Percentiles rank a stretch among this genome's conserved stretches.
phyloP scores from a whole-genome alignment of 1,284 basidiomycete species.

The Leccinum huronense region DNA sequence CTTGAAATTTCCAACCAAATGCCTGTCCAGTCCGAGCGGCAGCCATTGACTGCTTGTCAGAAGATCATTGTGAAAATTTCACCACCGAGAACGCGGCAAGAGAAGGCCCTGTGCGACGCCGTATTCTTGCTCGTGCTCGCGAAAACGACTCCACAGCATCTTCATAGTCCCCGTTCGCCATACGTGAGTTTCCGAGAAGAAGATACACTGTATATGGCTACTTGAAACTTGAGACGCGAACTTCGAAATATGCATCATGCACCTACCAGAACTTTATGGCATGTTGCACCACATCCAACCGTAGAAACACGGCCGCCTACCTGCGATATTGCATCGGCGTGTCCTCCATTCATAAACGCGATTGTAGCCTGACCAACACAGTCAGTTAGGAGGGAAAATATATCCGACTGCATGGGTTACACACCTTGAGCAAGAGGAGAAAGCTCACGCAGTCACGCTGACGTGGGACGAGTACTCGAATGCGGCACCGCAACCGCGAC shows the following conservation, averaged over 20 bases:
- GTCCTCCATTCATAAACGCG: constrained; percentile 1
- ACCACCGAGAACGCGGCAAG: neutral
- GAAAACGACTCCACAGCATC: neutral
- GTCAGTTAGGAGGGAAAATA: no score
- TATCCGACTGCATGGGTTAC: fast-evolving
- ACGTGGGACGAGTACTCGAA: neutral
- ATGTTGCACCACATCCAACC: neutral
- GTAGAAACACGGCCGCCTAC: neutral
- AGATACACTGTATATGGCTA: constrained; percentile 4
- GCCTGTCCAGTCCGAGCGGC: neutral
- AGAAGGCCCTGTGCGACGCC: no score
- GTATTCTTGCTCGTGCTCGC: neutral
- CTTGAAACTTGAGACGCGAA: neutral
- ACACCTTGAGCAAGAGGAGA: constrained; percentile 5
- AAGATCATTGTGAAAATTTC: neutral
- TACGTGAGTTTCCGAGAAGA: neutral
- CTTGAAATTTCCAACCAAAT: constrained; percentile 6
- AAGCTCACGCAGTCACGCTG: neutral
- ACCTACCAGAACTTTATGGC: neutral
- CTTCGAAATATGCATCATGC: neutral
- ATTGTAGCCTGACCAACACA: neutral
- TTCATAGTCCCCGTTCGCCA: neutral
- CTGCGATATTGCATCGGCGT: neutral
- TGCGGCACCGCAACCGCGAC: neutral
- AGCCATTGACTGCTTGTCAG: no score